phyloP scores from a whole-genome alignment of 2,329 filamentous ascomycete genomes.

The Colletotrichum neosansevieriae region DNA sequence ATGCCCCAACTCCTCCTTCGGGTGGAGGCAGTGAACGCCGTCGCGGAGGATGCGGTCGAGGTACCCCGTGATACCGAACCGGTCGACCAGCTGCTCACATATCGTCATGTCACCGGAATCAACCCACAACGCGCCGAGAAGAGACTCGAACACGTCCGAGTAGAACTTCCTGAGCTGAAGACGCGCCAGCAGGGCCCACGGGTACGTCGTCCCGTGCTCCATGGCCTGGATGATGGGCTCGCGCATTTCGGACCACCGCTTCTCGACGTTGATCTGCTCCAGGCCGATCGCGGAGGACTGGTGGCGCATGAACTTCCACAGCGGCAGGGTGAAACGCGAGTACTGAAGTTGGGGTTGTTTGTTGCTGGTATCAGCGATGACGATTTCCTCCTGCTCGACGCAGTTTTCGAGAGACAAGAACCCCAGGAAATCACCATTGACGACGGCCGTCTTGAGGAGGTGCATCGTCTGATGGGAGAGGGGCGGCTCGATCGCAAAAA shows the following conservation, averaged over 20 bases:
- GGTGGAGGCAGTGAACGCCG: slow-evolving; percentile 68
- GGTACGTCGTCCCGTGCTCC: slow-evolving; percentile 67
- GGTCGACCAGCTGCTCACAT: slow-evolving; percentile 71
- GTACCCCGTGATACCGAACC: slow-evolving; percentile 73
- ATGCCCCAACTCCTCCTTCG: slow-evolving; percentile 76
- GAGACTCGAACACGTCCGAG: slow-evolving; percentile 84
- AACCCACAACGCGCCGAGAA: slow-evolving; percentile 86
- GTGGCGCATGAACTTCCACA: slow-evolving; percentile 80
- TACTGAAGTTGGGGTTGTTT: slow-evolving; percentile 41
- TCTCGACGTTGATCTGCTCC: slow-evolving; percentile 57
- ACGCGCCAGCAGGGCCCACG: slow-evolving; percentile 79
- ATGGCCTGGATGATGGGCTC: slow-evolving; percentile 64
- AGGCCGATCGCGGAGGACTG: slow-evolving; percentile 59
- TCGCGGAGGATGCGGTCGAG: slow-evolving; percentile 72
- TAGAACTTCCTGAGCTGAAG: slow-evolving; percentile 81
- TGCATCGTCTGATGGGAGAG: slow-evolving; percentile 75
- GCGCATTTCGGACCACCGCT: slow-evolving; percentile 62
- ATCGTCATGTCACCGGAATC: slow-evolving; percentile 75
- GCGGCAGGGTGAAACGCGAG: slow-evolving; percentile 49
- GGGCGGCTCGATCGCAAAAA: slow-evolving; percentile 62
- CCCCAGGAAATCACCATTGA: slow-evolving; percentile 84
- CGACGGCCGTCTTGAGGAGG: slow-evolving; percentile 78
- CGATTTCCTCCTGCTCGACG: slow-evolving; percentile 43
- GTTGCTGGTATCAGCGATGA: slow-evolving; percentile 38
- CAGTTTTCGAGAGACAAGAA: slow-evolving; percentile 76